Percentiles rank a stretch among this genome's conserved stretches.
phyloP scores from a whole-genome alignment of 225 moss, liverwort and hornwort genomes.

The Straminergon stramineum region DNA sequence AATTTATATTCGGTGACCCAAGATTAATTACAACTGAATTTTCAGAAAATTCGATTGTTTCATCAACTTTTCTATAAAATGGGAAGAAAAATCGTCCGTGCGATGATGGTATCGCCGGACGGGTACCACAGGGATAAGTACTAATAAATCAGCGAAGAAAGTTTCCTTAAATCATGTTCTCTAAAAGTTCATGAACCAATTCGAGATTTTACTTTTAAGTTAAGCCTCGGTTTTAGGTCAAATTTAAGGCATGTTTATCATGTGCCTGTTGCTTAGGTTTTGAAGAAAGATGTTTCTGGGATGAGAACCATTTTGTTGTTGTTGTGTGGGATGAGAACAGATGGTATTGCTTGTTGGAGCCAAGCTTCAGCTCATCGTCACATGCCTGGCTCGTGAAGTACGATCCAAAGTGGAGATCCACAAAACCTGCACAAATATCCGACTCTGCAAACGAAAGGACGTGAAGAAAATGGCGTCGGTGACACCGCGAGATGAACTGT shows the following conservation, averaged over 20 bases:
- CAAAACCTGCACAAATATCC: not conserved
- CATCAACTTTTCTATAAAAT: not conserved
- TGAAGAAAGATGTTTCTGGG: not conserved
- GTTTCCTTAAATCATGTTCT: no score
- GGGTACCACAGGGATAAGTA: not conserved
- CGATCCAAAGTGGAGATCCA: not conserved
- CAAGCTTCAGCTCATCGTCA: conserved; percentile 77
- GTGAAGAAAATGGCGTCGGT: not conserved
- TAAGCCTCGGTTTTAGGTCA: not conserved
- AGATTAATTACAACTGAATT: not conserved
- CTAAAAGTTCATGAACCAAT: not conserved
- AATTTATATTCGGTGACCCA: not conserved
- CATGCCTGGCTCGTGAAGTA: conserved; percentile 42
- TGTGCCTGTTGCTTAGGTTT: not conserved
- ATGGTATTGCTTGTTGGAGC: conserved; percentile 66
- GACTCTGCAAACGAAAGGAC: not conserved
- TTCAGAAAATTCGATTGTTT: not conserved
- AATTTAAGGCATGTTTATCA: not conserved
- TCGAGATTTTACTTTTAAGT: no score
- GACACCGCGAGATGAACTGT: conserved; percentile 58
- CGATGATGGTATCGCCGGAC: no score
- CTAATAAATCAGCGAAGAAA: no score
- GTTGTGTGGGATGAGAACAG: conserved; percentile 20
- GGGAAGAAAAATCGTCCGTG: not conserved
- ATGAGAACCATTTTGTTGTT: no score